phyloP scores from a whole-genome alignment of 768 basidiomycete species.

The Xerocomellus chrysenteron region DNA sequence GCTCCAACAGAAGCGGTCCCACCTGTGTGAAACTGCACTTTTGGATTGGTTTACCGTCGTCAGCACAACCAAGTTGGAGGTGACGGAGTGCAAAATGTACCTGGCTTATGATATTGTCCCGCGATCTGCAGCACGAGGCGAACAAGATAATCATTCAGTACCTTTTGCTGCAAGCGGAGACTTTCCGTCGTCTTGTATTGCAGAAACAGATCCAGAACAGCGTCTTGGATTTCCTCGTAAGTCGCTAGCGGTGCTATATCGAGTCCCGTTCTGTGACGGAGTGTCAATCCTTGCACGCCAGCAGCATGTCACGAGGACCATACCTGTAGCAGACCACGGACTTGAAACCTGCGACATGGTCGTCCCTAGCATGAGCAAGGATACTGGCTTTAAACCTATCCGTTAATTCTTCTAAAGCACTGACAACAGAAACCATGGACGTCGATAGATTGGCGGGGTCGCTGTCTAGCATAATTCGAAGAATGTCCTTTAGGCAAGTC shows the following conservation, averaged over 20 bases:
- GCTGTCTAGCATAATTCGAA: constrained; percentile 23
- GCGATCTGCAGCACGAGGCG: constrained; percentile 53
- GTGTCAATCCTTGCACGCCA: not conserved
- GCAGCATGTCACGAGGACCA: not conserved
- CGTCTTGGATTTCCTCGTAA: constrained; percentile 29
- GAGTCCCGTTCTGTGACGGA: constrained; percentile 54
- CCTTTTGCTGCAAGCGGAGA: constrained; percentile 59
- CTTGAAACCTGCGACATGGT: constrained; percentile 66
- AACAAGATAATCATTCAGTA: constrained; percentile 67
- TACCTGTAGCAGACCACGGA: constrained; percentile 68
- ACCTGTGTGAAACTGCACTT: constrained; percentile 83
- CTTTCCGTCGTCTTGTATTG: constrained; percentile 36
- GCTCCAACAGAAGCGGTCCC: not conserved
- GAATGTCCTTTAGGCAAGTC: constrained; percentile 9
- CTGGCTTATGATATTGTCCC: constrained; percentile 54
- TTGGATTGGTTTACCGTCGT: not conserved
- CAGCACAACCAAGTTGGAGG: not conserved
- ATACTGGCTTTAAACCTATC: constrained; percentile 39
- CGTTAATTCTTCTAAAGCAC: constrained; percentile 31
- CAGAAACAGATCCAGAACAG: constrained; percentile 33
- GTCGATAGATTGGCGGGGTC: constrained; percentile 7
- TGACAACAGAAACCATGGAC: constrained; percentile 12
- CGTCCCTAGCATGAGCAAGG: constrained; percentile 38
- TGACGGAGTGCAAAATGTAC: constrained; percentile 33
- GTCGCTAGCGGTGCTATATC: constrained; percentile 40